Evolutionary conservation across 2,329 filamentous ascomycete genomes (phyloP).

Genomic region (Hypoxylon sp.): DNA sequence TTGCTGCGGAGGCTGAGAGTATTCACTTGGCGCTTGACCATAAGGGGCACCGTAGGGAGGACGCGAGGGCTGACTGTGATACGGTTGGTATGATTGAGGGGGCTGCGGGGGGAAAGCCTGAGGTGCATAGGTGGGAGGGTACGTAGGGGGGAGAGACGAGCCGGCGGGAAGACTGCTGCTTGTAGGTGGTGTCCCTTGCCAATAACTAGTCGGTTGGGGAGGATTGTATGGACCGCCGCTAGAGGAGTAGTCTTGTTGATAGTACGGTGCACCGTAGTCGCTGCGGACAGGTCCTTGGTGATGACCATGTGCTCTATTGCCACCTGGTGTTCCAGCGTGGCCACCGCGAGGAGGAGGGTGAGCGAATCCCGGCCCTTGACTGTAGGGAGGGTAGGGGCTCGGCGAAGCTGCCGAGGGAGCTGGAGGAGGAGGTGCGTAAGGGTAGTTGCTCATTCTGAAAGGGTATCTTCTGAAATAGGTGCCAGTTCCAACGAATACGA

Average conservation of each 20-base stretch:
- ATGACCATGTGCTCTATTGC: constrained; percentile 41
- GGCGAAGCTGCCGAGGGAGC: constrained; percentile 41
- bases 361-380: constrained; percentile 55
- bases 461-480: too few relatives aligned
- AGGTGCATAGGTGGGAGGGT: constrained; percentile 39
- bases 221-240: constrained; percentile 39
- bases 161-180: constrained; percentile 42
- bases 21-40: constrained; percentile 51
- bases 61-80: constrained; percentile 39
- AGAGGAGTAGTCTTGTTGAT: constrained; percentile 43
- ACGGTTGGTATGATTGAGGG: constrained; percentile 52
- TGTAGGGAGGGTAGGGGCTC: constrained; percentile 42
- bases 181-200: constrained; percentile 46
- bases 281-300: constrained; percentile 38
- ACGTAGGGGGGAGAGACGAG: constrained; percentile 57
- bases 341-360: constrained; percentile 46
- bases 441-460: constrained; percentile 45
- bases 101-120: constrained; percentile 59
- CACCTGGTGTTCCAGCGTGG: constrained; percentile 34
- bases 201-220: constrained; percentile 45
- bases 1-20: constrained; percentile 49
- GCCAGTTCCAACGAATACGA: background rate
- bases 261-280: constrained; percentile 42
- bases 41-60: constrained; percentile 53
- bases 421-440: constrained; percentile 45